Evolutionary conservation across 495 filamentous ascomycete species (phyloP).

Genomic region (Tuber melanosporum): DNA sequence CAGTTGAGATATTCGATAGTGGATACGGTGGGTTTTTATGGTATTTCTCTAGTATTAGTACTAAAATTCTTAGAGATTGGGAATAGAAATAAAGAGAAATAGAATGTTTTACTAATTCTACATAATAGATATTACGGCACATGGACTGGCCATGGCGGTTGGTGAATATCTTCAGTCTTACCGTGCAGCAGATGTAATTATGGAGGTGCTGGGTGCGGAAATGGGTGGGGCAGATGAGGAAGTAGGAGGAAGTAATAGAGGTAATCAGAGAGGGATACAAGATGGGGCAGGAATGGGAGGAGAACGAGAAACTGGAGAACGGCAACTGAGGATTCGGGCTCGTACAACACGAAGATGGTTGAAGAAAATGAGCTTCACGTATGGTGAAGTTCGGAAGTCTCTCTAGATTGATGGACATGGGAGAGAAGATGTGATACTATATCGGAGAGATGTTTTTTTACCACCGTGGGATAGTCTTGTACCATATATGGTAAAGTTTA

Average conservation of each 20-base stretch:
- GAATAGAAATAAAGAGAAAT: too few species aligned
- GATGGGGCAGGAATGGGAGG: background rate
- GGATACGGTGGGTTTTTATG: too few species aligned
- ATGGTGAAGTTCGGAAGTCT: conserved; percentile 10
- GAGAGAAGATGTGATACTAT: conserved; percentile 13
- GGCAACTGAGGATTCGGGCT: background rate
- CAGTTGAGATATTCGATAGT: too few species aligned
- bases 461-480: background rate
- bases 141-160: background rate
- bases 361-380: conserved; percentile 15
- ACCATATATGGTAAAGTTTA: background rate
- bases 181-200: background rate
- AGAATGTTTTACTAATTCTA: background rate
- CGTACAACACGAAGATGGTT: conserved; percentile 11
- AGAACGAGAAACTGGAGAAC: background rate
- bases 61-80: too few species aligned
- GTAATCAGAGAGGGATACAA: too few species aligned
- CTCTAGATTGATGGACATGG: conserved; percentile 22
- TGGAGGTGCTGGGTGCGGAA: background rate
- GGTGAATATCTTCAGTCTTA: background rate
- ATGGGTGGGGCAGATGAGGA: too few species aligned
- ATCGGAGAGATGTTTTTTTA: conserved; percentile 2
- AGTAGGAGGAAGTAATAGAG: too few species aligned
- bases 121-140: background rate
- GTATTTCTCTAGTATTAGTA: too few species aligned